Evolutionary conservation across 768 basidiomycete species (phyloP).

Genomic region (Auricularia cornea): DNA sequence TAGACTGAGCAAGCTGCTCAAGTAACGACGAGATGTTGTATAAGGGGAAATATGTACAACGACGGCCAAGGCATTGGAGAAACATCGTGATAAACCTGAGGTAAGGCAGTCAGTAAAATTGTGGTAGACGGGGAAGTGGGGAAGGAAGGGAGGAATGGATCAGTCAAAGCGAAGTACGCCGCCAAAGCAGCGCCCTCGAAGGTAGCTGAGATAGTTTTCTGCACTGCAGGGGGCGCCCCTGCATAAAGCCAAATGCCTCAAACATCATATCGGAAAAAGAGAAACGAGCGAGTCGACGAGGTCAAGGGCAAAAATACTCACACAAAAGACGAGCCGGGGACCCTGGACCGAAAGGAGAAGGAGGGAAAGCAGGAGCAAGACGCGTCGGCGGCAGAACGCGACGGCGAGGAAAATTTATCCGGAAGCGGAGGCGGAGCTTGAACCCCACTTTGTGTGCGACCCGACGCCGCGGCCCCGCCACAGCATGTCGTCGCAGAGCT

Average conservation of each 20-base stretch:
- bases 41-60: background rate
- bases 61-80: background rate
- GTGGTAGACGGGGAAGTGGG: background rate
- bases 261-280: constrained; percentile 54
- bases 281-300: background rate
- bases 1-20: constrained; percentile 39
- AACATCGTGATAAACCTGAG: background rate
- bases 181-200: constrained; percentile 51
- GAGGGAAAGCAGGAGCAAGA: constrained; percentile 8
- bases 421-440: background rate
- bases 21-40: background rate
- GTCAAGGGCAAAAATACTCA: background rate
- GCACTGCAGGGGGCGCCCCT: constrained; percentile 55
- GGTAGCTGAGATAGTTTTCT: constrained; percentile 89
- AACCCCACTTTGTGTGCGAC: background rate
- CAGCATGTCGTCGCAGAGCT: background rate
- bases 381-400: constrained; percentile 19
- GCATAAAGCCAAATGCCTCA: constrained; percentile 94
- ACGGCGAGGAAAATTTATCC: background rate
- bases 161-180: constrained; percentile 40
- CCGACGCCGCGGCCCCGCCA: background rate
- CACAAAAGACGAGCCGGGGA: constrained; percentile 16
- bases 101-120: background rate
- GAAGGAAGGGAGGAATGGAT: constrained; percentile 14
- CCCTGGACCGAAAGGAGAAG: background rate